Conservation (phyloP, 805 yeast species). For the Candida palmyrensis region DNA sequence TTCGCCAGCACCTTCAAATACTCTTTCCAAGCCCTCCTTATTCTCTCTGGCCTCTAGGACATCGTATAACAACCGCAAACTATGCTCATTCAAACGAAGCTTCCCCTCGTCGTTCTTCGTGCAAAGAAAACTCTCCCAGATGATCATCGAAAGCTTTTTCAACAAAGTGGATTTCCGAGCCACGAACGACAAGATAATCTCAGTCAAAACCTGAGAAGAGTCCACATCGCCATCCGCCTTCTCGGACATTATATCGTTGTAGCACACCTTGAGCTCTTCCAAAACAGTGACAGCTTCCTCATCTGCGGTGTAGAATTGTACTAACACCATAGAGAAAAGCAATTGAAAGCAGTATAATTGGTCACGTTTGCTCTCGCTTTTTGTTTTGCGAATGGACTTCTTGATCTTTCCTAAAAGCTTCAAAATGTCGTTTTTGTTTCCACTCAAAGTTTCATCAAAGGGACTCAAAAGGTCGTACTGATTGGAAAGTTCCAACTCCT, state of each 20-base stretch:
- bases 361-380: slow-evolving; percentile 14
- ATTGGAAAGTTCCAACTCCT: slow-evolving; percentile 18
- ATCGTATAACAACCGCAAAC: slow-evolving; percentile 31
- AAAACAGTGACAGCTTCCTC: slow-evolving; percentile 71
- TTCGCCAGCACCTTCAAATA: slow-evolving; percentile 60
- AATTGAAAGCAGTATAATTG: slow-evolving; percentile 67
- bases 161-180: slow-evolving; percentile 32
- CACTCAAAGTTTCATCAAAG: slow-evolving; percentile 56
- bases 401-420: slow-evolving; percentile 34
- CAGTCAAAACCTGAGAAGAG: slow-evolving; percentile 33
- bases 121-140: slow-evolving; percentile 40
- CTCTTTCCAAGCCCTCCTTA: slow-evolving; percentile 68
- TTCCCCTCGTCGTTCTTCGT: slow-evolving; percentile 20
- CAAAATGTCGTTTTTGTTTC: slow-evolving; percentile 45
- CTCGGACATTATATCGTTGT: slow-evolving; percentile 33
- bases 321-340: slow-evolving; percentile 66
- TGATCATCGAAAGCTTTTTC: slow-evolving; percentile 31
- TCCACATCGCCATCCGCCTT: slow-evolving; percentile 19
- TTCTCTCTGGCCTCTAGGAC: slow-evolving; percentile 60
- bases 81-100: slow-evolving; percentile 21
- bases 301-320: slow-evolving; percentile 75
- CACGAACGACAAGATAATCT: slow-evolving; percentile 41
- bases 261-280: slow-evolving; percentile 65
- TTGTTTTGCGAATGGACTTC: slow-evolving; percentile 18
- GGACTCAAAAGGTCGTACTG: slow-evolving; percentile 18